phyloP scores from a whole-genome alignment of 2,329 filamentous ascomycete genomes.

The Claviceps capensis region DNA sequence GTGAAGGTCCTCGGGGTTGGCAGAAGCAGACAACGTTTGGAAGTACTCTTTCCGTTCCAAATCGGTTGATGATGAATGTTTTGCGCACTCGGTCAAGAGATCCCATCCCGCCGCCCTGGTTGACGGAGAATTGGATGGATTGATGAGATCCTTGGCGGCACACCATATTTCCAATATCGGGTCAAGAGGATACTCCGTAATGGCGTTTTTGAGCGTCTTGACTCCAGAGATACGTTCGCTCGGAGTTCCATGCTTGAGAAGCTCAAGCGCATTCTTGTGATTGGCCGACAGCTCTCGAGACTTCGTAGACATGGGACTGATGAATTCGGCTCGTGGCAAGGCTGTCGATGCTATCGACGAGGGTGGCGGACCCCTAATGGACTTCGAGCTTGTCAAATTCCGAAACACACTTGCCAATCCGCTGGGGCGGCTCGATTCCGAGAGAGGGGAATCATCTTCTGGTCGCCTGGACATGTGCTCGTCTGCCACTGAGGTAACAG shows the following conservation, averaged over 20 bases:
- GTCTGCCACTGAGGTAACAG: slow-evolving; percentile 12
- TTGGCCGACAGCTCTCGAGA: slow-evolving; percentile 33
- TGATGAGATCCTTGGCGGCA: slow-evolving; percentile 50
- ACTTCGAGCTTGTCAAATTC: slow-evolving; percentile 42
- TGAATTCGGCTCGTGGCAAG: slow-evolving; percentile 29
- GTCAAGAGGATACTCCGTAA: slow-evolving; percentile 45
- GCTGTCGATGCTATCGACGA: slow-evolving; percentile 24
- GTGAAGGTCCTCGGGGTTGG: slow-evolving; percentile 49
- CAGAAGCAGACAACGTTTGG: slow-evolving; percentile 41
- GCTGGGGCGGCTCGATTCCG: slow-evolving; percentile 40
- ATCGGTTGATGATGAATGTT: slow-evolving; percentile 48
- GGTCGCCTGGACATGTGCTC: slow-evolving; percentile 47
- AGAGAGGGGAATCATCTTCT: slow-evolving; percentile 41
- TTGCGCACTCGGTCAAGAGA: slow-evolving; percentile 51
- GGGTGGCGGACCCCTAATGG: slow-evolving; percentile 35
- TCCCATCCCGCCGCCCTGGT: slow-evolving; percentile 50
- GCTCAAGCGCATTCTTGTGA: slow-evolving; percentile 40
- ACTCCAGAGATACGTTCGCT: slow-evolving; percentile 44
- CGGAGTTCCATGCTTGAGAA: slow-evolving; percentile 37
- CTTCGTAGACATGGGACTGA: slow-evolving; percentile 26
- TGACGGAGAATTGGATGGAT: slow-evolving; percentile 36
- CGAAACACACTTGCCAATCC: slow-evolving; percentile 52
- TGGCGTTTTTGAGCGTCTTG: slow-evolving; percentile 38
- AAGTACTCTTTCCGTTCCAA: slow-evolving; percentile 55
- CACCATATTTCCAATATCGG: slow-evolving; percentile 51